Conservation (phyloP, 306 rosid genomes). For the Ziziphus jujuba region DNA sequence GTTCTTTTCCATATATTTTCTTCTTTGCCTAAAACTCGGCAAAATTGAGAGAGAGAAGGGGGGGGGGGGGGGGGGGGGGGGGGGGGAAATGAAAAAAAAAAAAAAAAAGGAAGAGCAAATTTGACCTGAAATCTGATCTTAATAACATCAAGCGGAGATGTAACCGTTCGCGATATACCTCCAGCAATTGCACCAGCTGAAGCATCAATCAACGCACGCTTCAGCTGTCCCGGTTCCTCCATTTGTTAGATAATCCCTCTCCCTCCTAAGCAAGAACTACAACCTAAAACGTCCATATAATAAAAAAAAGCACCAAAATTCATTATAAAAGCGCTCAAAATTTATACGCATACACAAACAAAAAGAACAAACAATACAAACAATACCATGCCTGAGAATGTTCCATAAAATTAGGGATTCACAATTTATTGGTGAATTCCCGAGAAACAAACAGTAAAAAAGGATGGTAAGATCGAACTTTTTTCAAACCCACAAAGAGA, state of each 20-base stretch:
- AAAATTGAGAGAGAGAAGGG: neutral
- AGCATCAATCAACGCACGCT: slow-evolving; percentile 64
- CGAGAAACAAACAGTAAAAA: neutral
- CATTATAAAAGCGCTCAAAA: too few species aligned
- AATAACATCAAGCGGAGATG: slow-evolving; percentile 94
- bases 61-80: too few species aligned
- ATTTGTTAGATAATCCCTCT: slow-evolving; percentile 43
- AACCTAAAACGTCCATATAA: slow-evolving; percentile 25
- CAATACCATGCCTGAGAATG: neutral
- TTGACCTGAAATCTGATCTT: slow-evolving; percentile 93
- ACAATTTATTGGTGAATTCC: neutral
- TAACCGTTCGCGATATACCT: slow-evolving; percentile 78
- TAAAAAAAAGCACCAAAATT: slow-evolving; percentile 5
- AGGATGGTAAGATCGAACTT: neutral
- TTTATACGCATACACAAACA: neutral
- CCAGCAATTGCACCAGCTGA: slow-evolving; percentile 88
- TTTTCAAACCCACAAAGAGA: neutral
- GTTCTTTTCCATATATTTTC: neutral
- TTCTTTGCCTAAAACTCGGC: neutral
- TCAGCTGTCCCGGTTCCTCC: slow-evolving; percentile 71
- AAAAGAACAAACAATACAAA: neutral
- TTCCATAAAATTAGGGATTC: slow-evolving; percentile 26
- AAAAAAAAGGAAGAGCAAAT: slow-evolving; percentile 1
- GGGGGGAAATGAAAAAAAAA: too few species aligned
- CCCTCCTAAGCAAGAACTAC: slow-evolving; percentile 26